Evolutionary conservation across 2,329 filamentous ascomycete species (phyloP), one percentile per base, ranked within the genome.

Genomic region (Helotiales sp.): DNA sequence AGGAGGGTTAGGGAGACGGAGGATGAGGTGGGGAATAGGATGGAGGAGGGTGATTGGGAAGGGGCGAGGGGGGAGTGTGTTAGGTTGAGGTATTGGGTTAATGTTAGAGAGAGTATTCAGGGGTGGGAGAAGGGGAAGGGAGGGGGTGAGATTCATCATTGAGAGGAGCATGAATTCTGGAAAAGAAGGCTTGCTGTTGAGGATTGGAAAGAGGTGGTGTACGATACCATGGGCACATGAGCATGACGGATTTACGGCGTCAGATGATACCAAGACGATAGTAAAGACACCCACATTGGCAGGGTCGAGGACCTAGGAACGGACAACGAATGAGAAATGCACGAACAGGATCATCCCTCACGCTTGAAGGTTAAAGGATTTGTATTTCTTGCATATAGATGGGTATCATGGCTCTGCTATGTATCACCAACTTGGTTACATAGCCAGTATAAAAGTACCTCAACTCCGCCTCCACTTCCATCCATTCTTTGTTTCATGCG

Each of bases 21-120:
- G 69, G 74, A 73, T 50, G 72, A 74, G 1, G 69, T 98, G 24
- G 89, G 82, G 47, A 67, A 72, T 54, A 84, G 86, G 0, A 93
- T 98, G 70, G 79, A 76, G 61, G 67, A 72, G 8, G 89, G 88
- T 49, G 84, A 93, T 70, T 70, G 90, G 36, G 80, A 86, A 38
- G 74, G 61, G 8, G 93, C 92, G 15, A 86, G 82, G 74, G 74
- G 71, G 60, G 91, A 96, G 80, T 86, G 87, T 46, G 85, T 96
- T 1, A 80, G 83, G 72, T 74, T 97, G 76, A 80, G 91, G 72
- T 98, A 97, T 77, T 97, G 93, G 93, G 82, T 89, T 55, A 96
- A 93, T 74, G 87, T 98, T 60, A 82, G 85, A 61, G 89, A 96
- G 73, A 89, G 86, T 47, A 77, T 97, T 69, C 79, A 88, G 70